Base-by-base conservation (phyloP, 1,139 yeast species). In the Yamadazyma spencermartinsiae region DNA sequence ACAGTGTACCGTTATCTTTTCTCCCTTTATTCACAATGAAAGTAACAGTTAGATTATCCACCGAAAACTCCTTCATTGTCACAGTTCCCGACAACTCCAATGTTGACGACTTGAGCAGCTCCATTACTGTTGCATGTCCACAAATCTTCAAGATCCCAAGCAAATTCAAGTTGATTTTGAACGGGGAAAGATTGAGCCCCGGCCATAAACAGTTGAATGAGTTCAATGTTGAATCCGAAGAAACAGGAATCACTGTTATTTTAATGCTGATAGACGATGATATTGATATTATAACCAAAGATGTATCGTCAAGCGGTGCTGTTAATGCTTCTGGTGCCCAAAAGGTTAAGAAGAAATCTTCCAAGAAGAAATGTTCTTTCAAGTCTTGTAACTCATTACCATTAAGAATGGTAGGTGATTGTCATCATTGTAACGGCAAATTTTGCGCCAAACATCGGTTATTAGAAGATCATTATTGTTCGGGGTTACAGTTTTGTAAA, bases 401-500 rank as follows among this genome's bases (percentile, higher is more conserved):
- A 1, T 74, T 87, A 42, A 77, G 95, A 47, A 85, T 88, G 67
- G 94, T 86, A 28, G 96, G 96, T 29, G 89, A 84, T 60, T 89
- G 97, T 61, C 76, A 81, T 41, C 86, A 82, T 56, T 89, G 96
- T 60, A 80, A 80, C 38, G 95, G 96, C 33, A 85, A 83, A 56
- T 88, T 80, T 60, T 88, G 97, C 62, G 86, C 94, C 29, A 84
- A 84, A 55, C 97, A 88, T 64, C 73, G 97, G 43, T 72, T 89
- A 43, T 72, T 88, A 62, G 97, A 88, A 61, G 88, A 84, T 60
- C 97, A 88, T 63, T 62, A 76, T 44, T 88, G 97, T 58, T 69
- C 75, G 43, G 95, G 94, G 7, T 75, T 88, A 45, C 86, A 84
- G 56, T 73, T 68, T 50, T 86, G 95, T 68, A 86, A 87, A 67